Conservation (phyloP, 306 rosid genomes). For the Vicia faba region DNA sequence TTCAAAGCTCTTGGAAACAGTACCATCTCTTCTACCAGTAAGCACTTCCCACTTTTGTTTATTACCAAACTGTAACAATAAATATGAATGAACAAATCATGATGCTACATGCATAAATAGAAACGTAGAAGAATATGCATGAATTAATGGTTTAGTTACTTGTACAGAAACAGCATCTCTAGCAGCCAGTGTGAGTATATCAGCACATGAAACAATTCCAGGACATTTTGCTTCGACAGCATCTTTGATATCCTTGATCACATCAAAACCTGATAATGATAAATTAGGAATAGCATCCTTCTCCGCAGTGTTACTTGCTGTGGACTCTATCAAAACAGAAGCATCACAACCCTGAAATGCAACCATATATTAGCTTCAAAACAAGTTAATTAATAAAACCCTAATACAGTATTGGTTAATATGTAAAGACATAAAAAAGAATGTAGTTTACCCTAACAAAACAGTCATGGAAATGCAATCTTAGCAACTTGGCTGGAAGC, state of each 20-base stretch:
- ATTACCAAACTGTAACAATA: conserved; percentile 43
- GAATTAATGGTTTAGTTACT: conserved; percentile 24
- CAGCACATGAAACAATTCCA: conserved; percentile 65
- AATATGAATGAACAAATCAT: background rate
- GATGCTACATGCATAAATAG: background rate
- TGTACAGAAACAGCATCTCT: conserved; percentile 55
- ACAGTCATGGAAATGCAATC: conserved; percentile 72
- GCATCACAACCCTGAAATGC: conserved; percentile 62
- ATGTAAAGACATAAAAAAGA: background rate
- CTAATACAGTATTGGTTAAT: background rate
- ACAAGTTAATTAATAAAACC: no score
- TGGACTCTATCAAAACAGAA: conserved; percentile 56
- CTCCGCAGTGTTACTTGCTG: conserved; percentile 44
- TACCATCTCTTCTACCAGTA: conserved; percentile 74
- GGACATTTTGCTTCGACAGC: conserved; percentile 49
- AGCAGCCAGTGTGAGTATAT: conserved; percentile 55
- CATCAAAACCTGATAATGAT: conserved; percentile 53
- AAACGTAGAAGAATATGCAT: background rate
- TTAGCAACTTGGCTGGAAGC: conserved; percentile 54
- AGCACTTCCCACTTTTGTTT: conserved; percentile 55
- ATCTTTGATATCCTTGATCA: conserved; percentile 54
- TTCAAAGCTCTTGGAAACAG: conserved; percentile 36
- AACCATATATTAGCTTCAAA: background rate
- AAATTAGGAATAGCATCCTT: conserved; percentile 51
- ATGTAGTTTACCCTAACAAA: conserved; percentile 53